Percentiles rank a stretch among this genome's conserved stretches.
phyloP scores from a whole-genome alignment of 2,329 filamentous ascomycete genomes.

The Exophiala dermatitidis region DNA sequence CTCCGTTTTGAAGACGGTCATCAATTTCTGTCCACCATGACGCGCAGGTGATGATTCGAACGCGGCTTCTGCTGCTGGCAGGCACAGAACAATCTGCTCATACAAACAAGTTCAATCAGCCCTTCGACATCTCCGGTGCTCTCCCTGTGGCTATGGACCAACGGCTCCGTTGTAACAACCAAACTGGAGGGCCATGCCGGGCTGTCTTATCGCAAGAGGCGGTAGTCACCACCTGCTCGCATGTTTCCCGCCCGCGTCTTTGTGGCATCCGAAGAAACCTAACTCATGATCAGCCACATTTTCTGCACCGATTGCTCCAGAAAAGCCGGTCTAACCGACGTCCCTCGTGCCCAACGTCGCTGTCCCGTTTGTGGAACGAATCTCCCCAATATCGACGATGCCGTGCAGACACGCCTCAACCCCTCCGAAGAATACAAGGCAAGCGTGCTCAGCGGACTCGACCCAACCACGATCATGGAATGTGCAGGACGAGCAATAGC shows the following conservation, averaged over 20 bases:
- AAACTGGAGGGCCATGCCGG: slow-evolving; percentile 56
- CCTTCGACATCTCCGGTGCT: neutral
- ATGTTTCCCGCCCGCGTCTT: slow-evolving; percentile 26
- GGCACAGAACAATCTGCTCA: no score
- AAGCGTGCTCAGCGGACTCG: slow-evolving; percentile 73
- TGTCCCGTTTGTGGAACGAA: slow-evolving; percentile 72
- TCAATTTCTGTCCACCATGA: no score
- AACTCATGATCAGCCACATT: slow-evolving; percentile 57
- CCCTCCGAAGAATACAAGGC: slow-evolving; percentile 87
- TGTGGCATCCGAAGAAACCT: slow-evolving; percentile 5
- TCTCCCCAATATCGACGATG: slow-evolving; percentile 67
- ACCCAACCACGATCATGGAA: slow-evolving; percentile 75
- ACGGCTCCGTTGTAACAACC: slow-evolving; percentile 67
- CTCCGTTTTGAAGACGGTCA: no score
- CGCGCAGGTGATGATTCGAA: no score
- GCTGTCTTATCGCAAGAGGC: slow-evolving; percentile 61
- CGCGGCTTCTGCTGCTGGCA: no score
- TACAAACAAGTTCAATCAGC: no score
- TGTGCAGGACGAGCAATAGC: slow-evolving; percentile 70
- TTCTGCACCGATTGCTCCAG: slow-evolving; percentile 74
- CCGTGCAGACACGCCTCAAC: slow-evolving; percentile 61
- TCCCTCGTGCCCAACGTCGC: slow-evolving; percentile 46
- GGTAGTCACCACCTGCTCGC: slow-evolving; percentile 87
- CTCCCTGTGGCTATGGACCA: slow-evolving; percentile 75
- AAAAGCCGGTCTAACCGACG: slow-evolving; percentile 53